Evolutionary conservation across 495 filamentous ascomycete species (phyloP).

Genomic region (Niebla homalea): DNA sequence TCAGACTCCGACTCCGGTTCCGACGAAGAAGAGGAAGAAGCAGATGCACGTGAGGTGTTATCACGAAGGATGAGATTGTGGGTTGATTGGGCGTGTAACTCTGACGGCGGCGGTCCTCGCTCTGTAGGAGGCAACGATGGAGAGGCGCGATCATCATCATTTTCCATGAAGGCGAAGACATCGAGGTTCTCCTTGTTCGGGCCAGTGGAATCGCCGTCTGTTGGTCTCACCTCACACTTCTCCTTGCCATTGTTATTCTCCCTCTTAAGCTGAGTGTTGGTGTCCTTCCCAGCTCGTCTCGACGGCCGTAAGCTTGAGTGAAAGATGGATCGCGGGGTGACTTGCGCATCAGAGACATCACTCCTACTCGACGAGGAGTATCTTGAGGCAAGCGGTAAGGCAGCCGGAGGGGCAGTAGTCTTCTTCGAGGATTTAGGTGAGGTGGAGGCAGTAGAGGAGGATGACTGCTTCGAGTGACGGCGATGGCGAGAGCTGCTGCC

Average conservation of each 20-base stretch:
- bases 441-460: neutral
- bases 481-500: constrained; percentile 1
- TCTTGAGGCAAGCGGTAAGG: constrained; percentile 6
- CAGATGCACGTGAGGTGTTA: too few species aligned
- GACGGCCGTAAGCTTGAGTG: constrained; percentile 9
- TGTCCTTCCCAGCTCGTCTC: constrained; percentile 6
- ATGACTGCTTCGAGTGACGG: constrained; percentile 12
- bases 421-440: neutral
- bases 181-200: constrained; percentile 8
- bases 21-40: too few species aligned
- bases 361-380: constrained; percentile 7
- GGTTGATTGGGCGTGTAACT: too few species aligned
- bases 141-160: constrained; percentile 1
- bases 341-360: constrained; percentile 1
- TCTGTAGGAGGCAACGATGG: neutral
- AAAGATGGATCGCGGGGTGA: constrained; percentile 5
- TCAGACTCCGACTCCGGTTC: too few species aligned
- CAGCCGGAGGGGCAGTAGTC: constrained; percentile 7
- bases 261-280: too few species aligned
- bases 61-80: neutral
- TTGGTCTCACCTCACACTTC: neutral
- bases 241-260: neutral
- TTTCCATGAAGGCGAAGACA: constrained; percentile 18
- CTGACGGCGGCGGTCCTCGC: too few species aligned
- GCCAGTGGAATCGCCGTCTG: neutral